phyloP scores from a whole-genome alignment of 1,284 basidiomycete species.

The Trametes versicolor region DNA sequence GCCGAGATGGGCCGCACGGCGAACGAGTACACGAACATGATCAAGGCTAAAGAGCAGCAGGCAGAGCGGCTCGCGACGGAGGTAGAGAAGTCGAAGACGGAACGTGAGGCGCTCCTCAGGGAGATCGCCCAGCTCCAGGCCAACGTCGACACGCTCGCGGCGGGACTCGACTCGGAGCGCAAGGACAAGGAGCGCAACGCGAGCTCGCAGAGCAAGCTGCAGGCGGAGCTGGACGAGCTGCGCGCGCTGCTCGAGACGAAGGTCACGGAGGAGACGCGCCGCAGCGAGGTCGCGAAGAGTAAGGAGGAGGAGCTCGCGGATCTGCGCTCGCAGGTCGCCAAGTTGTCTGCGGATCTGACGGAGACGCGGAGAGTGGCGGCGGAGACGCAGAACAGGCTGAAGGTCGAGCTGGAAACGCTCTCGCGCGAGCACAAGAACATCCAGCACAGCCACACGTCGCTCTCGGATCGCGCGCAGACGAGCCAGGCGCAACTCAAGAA shows the following conservation, averaged over 20 bases:
- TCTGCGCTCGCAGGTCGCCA: slow-evolving; percentile 74
- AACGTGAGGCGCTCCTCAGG: slow-evolving; percentile 63
- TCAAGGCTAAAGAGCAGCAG: slow-evolving; percentile 84
- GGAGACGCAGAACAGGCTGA: slow-evolving; percentile 75
- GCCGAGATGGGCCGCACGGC: slow-evolving; percentile 82
- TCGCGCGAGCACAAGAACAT: slow-evolving; percentile 66
- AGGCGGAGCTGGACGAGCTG: slow-evolving; percentile 89
- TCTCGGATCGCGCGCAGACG: slow-evolving; percentile 66
- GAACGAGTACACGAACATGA: slow-evolving; percentile 81
- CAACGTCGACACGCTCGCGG: slow-evolving; percentile 73
- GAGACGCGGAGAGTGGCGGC: slow-evolving; percentile 65
- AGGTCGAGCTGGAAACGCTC: slow-evolving; percentile 71
- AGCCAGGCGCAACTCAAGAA: slow-evolving; percentile 63
- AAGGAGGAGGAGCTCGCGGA: slow-evolving; percentile 86
- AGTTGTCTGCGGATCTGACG: slow-evolving; percentile 68
- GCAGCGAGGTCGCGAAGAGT: slow-evolving; percentile 87
- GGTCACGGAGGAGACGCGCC: slow-evolving; percentile 85
- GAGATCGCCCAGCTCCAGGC: slow-evolving; percentile 74
- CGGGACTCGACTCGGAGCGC: slow-evolving; percentile 73
- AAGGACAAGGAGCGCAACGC: slow-evolving; percentile 66
- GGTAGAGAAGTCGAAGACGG: slow-evolving; percentile 59
- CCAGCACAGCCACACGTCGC: slow-evolving; percentile 66
- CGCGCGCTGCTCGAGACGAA: slow-evolving; percentile 86
- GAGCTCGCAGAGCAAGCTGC: slow-evolving; percentile 67
- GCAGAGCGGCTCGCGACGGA: slow-evolving; percentile 69